A percentile compares a stretch with the other conserved stretches of the same genome.
Evolutionary conservation across 129 eudicot genomes (phyloP).

Genomic region (Helianthus annuus): HanXRQr2.0-SUNRISE NC_035435.2:169682772-169683271

Average conservation of each 20-base stretch:
- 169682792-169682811: conserved; percentile 7
- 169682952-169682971: conserved; percentile 54
- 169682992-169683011: conserved; percentile 59
- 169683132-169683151: background rate
- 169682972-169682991: conserved; percentile 64
- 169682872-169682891: background rate
- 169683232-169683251: too few species aligned
- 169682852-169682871: too few species aligned
- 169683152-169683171: too few species aligned
- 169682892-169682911: background rate
- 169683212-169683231: too few species aligned
- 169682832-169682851: background rate
- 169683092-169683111: conserved; percentile 1
- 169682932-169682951: conserved; percentile 75
- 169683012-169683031: conserved; percentile 60
- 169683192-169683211: too few species aligned
- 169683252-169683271: too few species aligned
- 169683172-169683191: too few species aligned
- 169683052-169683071: conserved; percentile 10
- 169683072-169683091: conserved; percentile 10
- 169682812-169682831: background rate
- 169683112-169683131: background rate
- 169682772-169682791: conserved; percentile 83
- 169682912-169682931: conserved; percentile 39
- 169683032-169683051: conserved; percentile 51